Conservation (phyloP, 2,329 filamentous ascomycete genomes). For the Penicillium sp. region DNA sequence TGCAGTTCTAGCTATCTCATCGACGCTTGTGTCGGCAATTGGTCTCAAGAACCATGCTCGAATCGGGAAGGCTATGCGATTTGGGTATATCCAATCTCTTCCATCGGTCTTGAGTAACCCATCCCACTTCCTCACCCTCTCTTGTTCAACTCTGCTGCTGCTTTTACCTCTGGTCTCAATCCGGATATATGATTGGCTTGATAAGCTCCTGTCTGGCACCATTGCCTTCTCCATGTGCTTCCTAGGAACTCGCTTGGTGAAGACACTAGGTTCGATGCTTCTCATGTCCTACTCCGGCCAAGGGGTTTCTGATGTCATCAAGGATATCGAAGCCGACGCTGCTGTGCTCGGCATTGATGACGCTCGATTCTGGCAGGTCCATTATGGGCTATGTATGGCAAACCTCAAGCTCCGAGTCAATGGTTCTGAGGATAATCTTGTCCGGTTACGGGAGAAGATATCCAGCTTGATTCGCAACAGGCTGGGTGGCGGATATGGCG, state of each 20-base stretch:
- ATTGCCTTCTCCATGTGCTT: constrained; percentile 87
- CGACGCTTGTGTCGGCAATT: constrained; percentile 82
- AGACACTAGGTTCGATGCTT: constrained; percentile 86
- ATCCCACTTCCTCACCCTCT: constrained; percentile 89
- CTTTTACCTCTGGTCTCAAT: constrained; percentile 78
- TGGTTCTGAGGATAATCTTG: constrained; percentile 69
- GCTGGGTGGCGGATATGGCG: constrained; percentile 82
- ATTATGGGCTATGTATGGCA: constrained; percentile 95
- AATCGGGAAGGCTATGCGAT: constrained; percentile 86
- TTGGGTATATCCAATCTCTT: constrained; percentile 75
- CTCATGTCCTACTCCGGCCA: constrained; percentile 77
- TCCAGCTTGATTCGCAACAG: constrained; percentile 77
- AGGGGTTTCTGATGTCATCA: constrained; percentile 70
- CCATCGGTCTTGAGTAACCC: constrained; percentile 90
- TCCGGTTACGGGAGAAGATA: constrained; percentile 71
- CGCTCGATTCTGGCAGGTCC: constrained; percentile 96
- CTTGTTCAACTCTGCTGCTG: constrained; percentile 76
- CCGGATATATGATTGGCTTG: constrained; percentile 77
- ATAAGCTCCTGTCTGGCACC: constrained; percentile 73
- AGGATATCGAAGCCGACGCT: constrained; percentile 78
- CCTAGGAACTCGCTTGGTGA: constrained; percentile 77
- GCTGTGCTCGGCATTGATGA: constrained; percentile 76
- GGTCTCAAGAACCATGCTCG: constrained; percentile 85
- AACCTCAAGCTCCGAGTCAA: constrained; percentile 77
- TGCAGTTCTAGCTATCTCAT: constrained; percentile 74